Conservation (phyloP, 2,329 filamentous ascomycete species). For the Mariannaea sp. region DNA sequence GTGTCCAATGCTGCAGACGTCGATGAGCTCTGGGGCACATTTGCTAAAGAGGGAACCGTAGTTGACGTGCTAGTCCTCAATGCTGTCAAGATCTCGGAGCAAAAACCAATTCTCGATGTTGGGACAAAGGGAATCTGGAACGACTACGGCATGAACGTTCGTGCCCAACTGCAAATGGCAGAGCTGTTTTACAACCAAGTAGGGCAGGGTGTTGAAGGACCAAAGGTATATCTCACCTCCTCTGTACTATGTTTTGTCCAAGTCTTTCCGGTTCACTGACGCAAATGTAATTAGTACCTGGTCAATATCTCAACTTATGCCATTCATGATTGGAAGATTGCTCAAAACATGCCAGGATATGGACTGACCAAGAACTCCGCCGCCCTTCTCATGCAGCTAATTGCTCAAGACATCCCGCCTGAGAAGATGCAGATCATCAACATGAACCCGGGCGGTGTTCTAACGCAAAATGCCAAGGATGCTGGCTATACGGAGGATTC, state of each 20-base stretch:
- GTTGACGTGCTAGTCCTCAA: slow-evolving; percentile 1
- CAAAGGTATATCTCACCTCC: not conserved
- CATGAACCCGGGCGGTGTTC: slow-evolving; percentile 20
- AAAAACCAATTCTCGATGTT: not conserved
- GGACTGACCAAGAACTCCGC: slow-evolving; percentile 46
- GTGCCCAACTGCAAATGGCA: slow-evolving; percentile 1
- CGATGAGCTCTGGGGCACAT: not conserved
- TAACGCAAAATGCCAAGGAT: not conserved
- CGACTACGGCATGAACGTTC: slow-evolving; percentile 1
- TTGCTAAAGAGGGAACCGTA: not conserved
- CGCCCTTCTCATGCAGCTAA: slow-evolving; percentile 44
- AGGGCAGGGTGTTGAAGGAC: not conserved
- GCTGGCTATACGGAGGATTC: slow-evolving; percentile 4
- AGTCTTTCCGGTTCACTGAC: slow-evolving; percentile 6
- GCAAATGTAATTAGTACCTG: not conserved
- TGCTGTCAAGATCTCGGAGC: not conserved
- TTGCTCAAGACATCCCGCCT: slow-evolving; percentile 43
- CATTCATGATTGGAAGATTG: not conserved
- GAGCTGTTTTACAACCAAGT: not conserved
- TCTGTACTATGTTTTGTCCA: not conserved
- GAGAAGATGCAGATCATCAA: slow-evolving; percentile 37
- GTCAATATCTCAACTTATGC: slow-evolving; percentile 2
- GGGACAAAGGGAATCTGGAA: not conserved
- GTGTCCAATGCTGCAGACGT: not conserved
- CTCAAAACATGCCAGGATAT: slow-evolving; percentile 35